These are phyloP conservation scores for Cicer judaicum DNA, from an alignment of 306 rosid genomes.

Conservation along the genomic window DNA sequence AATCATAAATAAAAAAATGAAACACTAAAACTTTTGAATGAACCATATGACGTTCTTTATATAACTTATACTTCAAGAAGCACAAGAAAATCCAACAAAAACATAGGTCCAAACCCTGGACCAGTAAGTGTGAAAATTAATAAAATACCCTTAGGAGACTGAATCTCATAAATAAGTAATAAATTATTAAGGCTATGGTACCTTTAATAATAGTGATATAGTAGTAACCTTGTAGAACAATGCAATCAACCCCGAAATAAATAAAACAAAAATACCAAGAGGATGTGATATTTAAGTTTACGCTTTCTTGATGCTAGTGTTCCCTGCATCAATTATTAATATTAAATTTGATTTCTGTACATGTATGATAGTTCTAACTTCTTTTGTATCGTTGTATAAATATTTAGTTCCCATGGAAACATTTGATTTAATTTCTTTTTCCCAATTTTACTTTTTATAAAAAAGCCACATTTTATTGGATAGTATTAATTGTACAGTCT, in stretches of 20 bases:
- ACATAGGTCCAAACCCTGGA: neutral
- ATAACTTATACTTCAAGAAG: conserved; percentile 8
- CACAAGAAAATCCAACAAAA: conserved; percentile 14
- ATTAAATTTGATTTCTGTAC: conserved; percentile 23
- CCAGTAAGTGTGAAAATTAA: neutral
- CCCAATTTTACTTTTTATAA: conserved; percentile 6
- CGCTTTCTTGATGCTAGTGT: conserved; percentile 2
- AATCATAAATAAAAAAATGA: neutral
- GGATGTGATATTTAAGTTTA: conserved; percentile 16
- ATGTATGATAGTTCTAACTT: conserved; percentile 21
- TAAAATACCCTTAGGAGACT: neutral
- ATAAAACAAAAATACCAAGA: conserved; percentile 1
- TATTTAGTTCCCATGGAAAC: conserved; percentile 25
- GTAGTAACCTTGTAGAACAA: conserved; percentile 6
- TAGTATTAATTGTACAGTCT: conserved; percentile 22
- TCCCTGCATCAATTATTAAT: conserved; percentile 17
- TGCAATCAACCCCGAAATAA: neutral
- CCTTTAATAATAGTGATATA: conserved; percentile 3
- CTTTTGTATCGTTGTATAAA: conserved; percentile 5
- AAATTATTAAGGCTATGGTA: conserved; percentile 4
- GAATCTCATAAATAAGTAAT: neutral
- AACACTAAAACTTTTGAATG: conserved; percentile 28
- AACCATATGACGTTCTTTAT: conserved; percentile 1
- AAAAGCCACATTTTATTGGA: conserved; percentile 9
- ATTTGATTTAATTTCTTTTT: neutral